Evolutionary conservation across 257 asterid species (phyloP).

Genomic region (Mitragyna speciosa): DNA sequence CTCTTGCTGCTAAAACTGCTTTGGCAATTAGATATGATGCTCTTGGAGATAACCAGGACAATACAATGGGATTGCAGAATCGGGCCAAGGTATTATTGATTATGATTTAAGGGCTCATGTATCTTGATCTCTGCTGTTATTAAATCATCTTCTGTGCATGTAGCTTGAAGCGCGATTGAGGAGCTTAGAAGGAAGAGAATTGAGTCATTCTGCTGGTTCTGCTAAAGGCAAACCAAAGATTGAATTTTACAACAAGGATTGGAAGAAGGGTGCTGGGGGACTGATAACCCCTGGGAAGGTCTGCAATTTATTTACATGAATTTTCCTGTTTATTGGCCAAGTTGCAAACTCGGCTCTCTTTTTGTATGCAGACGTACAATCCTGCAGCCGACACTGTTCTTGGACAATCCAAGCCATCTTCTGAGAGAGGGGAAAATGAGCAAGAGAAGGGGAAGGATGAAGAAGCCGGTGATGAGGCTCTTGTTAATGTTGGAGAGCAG

Average conservation of each 20-base stretch:
- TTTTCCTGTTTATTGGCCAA: neutral
- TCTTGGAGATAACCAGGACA: constrained; percentile 70
- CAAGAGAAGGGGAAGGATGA: constrained; percentile 15
- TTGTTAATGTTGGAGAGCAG: constrained; percentile 34
- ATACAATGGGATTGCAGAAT: constrained; percentile 79
- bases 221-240: constrained; percentile 82
- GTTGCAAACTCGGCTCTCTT: neutral
- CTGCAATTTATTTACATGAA: neutral
- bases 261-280: constrained; percentile 73
- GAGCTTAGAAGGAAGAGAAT: constrained; percentile 67
- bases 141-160: constrained; percentile 4
- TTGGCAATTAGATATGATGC: constrained; percentile 83
- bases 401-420: constrained; percentile 40
- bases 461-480: constrained; percentile 32
- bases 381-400: constrained; percentile 71
- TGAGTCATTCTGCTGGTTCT: constrained; percentile 73
- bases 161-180: constrained; percentile 82
- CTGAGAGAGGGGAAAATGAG: constrained; percentile 29
- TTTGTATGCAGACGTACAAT: constrained; percentile 56
- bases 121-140: neutral
- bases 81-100: constrained; percentile 49
- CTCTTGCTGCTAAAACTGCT: constrained; percentile 87
- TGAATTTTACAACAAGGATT: constrained; percentile 76
- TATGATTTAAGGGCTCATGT: neutral
- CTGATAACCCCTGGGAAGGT: constrained; percentile 76